phyloP scores from a whole-genome alignment of 805 yeast species.

The Yueomyces sp. region DNA sequence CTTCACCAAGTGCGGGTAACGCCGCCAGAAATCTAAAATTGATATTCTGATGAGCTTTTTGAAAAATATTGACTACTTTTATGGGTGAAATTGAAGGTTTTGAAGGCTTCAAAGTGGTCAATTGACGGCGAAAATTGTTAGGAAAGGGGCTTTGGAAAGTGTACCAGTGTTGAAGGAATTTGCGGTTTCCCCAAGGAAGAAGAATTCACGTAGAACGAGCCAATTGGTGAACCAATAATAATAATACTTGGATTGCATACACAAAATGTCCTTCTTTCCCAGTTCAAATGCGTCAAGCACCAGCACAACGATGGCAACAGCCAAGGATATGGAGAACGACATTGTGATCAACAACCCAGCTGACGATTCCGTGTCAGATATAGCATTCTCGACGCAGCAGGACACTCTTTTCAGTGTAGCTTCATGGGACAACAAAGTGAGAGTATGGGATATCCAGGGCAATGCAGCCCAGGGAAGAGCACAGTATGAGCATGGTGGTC shows the following conservation, averaged over 20 bases:
- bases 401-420: constrained; percentile 65
- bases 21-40: no score
- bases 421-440: constrained; percentile 91
- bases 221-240: background rate
- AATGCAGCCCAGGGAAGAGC: constrained; percentile 86
- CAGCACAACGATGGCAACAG: constrained; percentile 18
- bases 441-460: constrained; percentile 75
- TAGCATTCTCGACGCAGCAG: constrained; percentile 76
- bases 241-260: no score
- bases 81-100: no score
- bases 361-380: constrained; percentile 78
- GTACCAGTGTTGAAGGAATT: no score
- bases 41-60: no score
- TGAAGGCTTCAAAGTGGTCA: no score
- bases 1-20: no score
- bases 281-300: constrained; percentile 5
- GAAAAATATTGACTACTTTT: no score
- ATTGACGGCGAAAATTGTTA: no score
- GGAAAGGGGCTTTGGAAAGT: no score
- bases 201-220: background rate
- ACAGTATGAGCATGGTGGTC: constrained; percentile 77
- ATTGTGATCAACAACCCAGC: constrained; percentile 65
- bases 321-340: constrained; percentile 44
- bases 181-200: no score
- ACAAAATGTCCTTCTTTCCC: constrained; percentile 13